Base-by-base conservation (phyloP, 2,329 filamentous ascomycete species). In the Aureobasidium vineae region DNA sequence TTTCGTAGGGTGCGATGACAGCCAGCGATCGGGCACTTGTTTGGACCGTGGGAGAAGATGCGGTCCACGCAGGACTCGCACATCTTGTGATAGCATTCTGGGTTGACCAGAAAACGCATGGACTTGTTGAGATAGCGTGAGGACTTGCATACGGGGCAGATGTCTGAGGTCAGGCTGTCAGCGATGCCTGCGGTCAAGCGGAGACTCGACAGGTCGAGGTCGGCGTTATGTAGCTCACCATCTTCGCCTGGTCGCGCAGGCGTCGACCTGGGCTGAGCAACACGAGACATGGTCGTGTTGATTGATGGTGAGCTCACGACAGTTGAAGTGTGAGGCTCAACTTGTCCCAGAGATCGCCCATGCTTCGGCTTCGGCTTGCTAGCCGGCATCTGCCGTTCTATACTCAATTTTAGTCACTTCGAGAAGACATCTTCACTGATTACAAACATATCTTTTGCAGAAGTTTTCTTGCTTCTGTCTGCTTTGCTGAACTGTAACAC, bases 81-180 rank as follows among this genome's bases (percentile, higher is more conserved):
- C 91, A 99, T 98, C 72, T 92, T 92, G 83, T 99, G 95, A 83
- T 99, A 99, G 85, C 95, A 99, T 83, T 96, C 92, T 10, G 94
- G 92, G 77, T 98, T 97, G 81, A 99, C 93, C 72, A 95, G 90
- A 80, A 99, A 98, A 70, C 89, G 86, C 86, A 99, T 93, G 80
- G 92, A 89, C 68, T 88, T 88, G 82, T 97, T 97, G 74, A 98
- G 89, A 82, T 98, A 98, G 70, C 92, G 91, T 68, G 91, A 91
- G 68, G 92, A 96, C 80, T 97, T 97, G 89, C 95, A 99, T 72
- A 98, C 91, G 67, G 94, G 95, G 80, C 95, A 99, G 75, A 93
- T 90, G 79, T 97, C 92, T 70, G 65, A 66, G 41, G 60, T 19
- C 21, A 53, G 53, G 23, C 61, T 68, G 67, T 72, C 64, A 71